These are phyloP conservation scores for Aspergillus spinulosporus DNA, from an alignment of 2,329 filamentous ascomycete species.

Conservation along the genomic window DNA sequence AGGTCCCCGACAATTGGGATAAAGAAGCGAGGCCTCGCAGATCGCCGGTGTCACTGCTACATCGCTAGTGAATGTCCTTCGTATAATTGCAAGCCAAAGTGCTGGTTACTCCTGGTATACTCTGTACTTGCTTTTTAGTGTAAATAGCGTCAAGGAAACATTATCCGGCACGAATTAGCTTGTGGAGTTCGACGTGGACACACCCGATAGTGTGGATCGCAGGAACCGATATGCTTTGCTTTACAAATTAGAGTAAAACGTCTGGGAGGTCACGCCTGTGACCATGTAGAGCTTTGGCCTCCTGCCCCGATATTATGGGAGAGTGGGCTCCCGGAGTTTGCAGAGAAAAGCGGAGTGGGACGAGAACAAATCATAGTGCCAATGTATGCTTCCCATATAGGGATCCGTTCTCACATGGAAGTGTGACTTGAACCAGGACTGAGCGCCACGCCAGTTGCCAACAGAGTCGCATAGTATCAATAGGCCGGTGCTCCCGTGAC, in stretches of 20 bases:
- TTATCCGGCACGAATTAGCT: not conserved
- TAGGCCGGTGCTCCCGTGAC: too few relatives aligned
- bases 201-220: not conserved
- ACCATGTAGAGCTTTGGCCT: not conserved
- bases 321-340: not conserved
- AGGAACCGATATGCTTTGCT: not conserved
- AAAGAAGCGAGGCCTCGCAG: too few relatives aligned
- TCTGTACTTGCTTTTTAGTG: not conserved
- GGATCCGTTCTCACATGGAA: too few relatives aligned
- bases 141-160: not conserved
- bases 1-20: too few relatives aligned
- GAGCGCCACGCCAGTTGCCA: not conserved
- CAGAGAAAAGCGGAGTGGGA: too few relatives aligned
- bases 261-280: not conserved
- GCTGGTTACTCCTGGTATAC: not conserved
- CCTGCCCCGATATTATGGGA: not conserved
- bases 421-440: too few relatives aligned
- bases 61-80: too few relatives aligned
- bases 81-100: too few relatives aligned
- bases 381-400: too few relatives aligned
- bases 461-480: too few relatives aligned
- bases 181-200: not conserved
- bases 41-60: too few relatives aligned
- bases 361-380: too few relatives aligned
- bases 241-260: slow-evolving; percentile 2